These are phyloP conservation scores for Uronychia setigera DNA, from an alignment of 73 alveolate genomes.

Conservation along the genomic window DNA sequence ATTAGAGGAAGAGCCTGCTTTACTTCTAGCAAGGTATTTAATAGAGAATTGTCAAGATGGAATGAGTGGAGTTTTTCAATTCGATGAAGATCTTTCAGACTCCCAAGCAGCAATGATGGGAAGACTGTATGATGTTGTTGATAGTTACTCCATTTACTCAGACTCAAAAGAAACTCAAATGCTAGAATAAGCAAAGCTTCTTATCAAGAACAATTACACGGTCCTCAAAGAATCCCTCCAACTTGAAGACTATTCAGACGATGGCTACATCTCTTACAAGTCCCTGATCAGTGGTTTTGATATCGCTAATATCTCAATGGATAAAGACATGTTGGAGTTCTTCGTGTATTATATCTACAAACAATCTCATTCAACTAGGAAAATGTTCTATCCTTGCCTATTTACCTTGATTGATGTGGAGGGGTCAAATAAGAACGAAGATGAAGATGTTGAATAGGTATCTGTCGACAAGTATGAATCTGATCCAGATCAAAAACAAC, in stretches of 20 bases:
- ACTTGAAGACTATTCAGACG: background rate
- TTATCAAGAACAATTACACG: no score
- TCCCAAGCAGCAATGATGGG: background rate
- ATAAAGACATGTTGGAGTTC: constrained; percentile 22
- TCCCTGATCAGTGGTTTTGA: background rate
- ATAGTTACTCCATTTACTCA: background rate
- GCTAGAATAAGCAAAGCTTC: background rate
- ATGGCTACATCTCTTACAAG: background rate
- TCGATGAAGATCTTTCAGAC: constrained; percentile 10
- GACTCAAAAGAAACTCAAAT: background rate
- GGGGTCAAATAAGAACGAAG: background rate
- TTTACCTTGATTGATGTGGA: background rate
- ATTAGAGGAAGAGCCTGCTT: background rate
- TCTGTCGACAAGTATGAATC: background rate
- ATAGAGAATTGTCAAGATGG: constrained; percentile 26
- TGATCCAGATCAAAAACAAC: background rate
- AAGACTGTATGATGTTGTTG: background rate
- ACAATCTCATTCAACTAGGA: background rate
- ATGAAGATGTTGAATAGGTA: background rate
- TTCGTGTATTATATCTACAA: constrained; percentile 35
- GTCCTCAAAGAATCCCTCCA: background rate
- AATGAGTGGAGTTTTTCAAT: background rate
- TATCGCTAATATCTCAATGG: background rate
- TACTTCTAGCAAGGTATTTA: constrained; percentile 16
- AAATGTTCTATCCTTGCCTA: constrained; percentile 8